Evolutionary conservation across 2,329 filamentous ascomycete genomes (phyloP).

Genomic region (Aspergillus glaucus): DNA sequence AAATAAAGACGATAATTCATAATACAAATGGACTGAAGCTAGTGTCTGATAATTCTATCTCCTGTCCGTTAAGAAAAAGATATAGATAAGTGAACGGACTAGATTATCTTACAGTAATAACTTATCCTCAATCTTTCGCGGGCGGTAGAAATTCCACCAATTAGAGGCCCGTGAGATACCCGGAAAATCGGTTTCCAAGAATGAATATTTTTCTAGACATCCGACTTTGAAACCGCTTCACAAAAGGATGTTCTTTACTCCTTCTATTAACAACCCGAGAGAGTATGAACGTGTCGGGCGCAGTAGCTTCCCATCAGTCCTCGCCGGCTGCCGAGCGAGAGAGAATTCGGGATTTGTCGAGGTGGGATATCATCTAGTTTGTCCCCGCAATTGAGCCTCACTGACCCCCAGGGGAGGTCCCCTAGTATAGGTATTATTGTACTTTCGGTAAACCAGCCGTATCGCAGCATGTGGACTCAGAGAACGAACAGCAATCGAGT

Average conservation of each 20-base stretch:
- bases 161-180: too few species aligned
- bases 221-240: background rate
- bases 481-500: background rate
- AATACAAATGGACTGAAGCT: too few species aligned
- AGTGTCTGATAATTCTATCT: too few species aligned
- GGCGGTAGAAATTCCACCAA: too few species aligned
- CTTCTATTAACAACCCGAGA: background rate
- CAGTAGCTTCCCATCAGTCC: background rate
- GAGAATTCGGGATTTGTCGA: constrained; percentile 12
- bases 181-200: background rate
- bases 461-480: background rate
- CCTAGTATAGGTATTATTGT: constrained; percentile 9
- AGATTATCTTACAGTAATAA: too few species aligned
- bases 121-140: too few species aligned
- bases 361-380: constrained; percentile 2
- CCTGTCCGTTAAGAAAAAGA: too few species aligned
- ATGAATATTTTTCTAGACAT: background rate
- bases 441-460: constrained; percentile 6
- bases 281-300: background rate
- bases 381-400: background rate
- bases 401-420: background rate
- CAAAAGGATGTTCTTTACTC: background rate
- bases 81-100: too few species aligned
- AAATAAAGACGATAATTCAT: too few species aligned
- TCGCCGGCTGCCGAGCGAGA: constrained; percentile 9